Evolutionary conservation across 345 rosid genomes (phyloP).

Genomic region (Eutrema japonicum): DNA sequence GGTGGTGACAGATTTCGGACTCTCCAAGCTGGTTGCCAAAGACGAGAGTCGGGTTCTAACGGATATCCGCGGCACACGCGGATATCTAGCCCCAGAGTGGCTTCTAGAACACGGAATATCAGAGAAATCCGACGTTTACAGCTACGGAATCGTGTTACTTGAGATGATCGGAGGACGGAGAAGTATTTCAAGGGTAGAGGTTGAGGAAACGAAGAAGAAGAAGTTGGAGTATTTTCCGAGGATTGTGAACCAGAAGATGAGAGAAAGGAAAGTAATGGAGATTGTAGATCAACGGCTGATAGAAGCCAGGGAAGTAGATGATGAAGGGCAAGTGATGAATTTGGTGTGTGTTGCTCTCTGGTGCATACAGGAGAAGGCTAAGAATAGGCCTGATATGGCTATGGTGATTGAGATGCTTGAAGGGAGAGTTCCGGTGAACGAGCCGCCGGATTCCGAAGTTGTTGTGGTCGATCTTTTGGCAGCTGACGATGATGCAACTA

Average conservation of each 20-base stretch:
- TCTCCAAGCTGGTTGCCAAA: conserved; percentile 62
- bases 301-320: conserved; percentile 56
- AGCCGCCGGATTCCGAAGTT: conserved; percentile 78
- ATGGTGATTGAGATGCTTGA: conserved; percentile 84
- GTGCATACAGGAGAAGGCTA: conserved; percentile 83
- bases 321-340: conserved; percentile 65
- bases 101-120: conserved; percentile 63
- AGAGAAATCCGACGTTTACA: conserved; percentile 74
- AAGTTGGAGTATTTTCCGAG: conserved; percentile 73
- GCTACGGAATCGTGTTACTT: conserved; percentile 73
- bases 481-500: conserved; percentile 46
- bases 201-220: conserved; percentile 48
- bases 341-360: conserved; percentile 68
- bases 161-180: conserved; percentile 76
- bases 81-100: conserved; percentile 82
- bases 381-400: conserved; percentile 71
- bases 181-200: conserved; percentile 50
- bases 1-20: conserved; percentile 65
- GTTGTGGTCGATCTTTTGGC: conserved; percentile 67
- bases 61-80: conserved; percentile 68
- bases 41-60: conserved; percentile 67
- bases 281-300: conserved; percentile 62
- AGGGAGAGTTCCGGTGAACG: conserved; percentile 59
- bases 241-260: conserved; percentile 61
- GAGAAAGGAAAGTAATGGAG: conserved; percentile 70